Evolutionary conservation across 2,329 filamentous ascomycete genomes (phyloP).

Genomic region (Malbranchea cinnamomea): DNA sequence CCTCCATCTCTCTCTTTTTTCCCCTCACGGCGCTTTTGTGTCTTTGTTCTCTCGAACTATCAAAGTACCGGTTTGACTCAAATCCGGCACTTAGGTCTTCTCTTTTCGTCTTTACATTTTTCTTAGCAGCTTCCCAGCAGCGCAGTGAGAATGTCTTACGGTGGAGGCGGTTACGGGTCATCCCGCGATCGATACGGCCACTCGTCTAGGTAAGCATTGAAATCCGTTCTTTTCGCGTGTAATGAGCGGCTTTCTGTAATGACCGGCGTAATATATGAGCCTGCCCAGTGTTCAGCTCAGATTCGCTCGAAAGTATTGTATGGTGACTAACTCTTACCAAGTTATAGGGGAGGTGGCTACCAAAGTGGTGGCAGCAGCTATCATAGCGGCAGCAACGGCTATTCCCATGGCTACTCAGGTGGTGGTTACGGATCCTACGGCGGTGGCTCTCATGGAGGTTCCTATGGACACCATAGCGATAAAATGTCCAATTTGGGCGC

Average conservation of each 20-base stretch:
- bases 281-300: too few relatives aligned
- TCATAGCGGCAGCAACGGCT: too few relatives aligned
- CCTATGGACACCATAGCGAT: constrained; percentile 56
- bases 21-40: constrained; percentile 14
- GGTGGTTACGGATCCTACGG: constrained; percentile 17
- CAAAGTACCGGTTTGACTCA: neutral
- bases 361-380: constrained; percentile 12
- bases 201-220: neutral
- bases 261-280: neutral
- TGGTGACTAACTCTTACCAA: constrained; percentile 12
- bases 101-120: constrained; percentile 7
- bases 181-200: constrained; percentile 34
- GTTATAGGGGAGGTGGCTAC: constrained; percentile 16
- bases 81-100: constrained; percentile 7
- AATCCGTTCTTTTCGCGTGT: neutral
- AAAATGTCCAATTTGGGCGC: constrained; percentile 86
- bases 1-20: constrained; percentile 9
- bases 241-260: neutral
- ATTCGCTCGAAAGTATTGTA: neutral
- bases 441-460: constrained; percentile 15
- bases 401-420: constrained; percentile 36
- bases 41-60: constrained; percentile 6
- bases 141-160: constrained; percentile 59
- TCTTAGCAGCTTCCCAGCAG: constrained; percentile 5
- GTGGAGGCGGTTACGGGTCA: constrained; percentile 31